Base-by-base conservation (phyloP, 345 rosid species). In the Tarenaya hassleriana region DNA sequence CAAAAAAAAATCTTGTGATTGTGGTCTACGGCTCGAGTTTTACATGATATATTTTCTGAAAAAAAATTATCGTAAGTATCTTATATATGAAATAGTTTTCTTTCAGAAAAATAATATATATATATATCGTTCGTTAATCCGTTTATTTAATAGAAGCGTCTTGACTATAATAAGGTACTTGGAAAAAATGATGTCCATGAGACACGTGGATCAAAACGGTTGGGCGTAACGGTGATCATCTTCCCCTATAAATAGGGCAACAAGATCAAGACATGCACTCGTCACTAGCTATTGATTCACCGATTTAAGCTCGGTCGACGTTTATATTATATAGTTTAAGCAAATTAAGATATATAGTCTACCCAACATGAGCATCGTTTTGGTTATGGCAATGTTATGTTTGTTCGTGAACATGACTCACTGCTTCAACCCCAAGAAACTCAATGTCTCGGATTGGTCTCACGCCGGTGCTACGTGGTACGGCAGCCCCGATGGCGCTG, bases 391-490 rank as follows among this genome's bases (percentile, higher is more conserved):
- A 50, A 39, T 65, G 42, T 10, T 52, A 24, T 65, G 21, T 43
- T 47, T 65, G 32, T 16, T 58, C 7, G 13, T 65, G 6, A 52
- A 58, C 59, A 42, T 27, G 9, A 11, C 74, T 63, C 42, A 60
- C 63, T 67, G 70, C 69, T 72, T 71, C 56, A 34, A 51, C 48
- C 75, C 73, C 41, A 79, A 69, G 20, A 64, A 39, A 8, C 52
- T 71, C 58, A 69, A 71, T 47, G 7, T 53, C 45, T 61, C 51
- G 7, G 67, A 32, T 16, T 77, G 84, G 82, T 69, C 77, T 27
- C 48, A 47, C 4, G 85, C 77, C 0, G 68, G 62, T 5, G 83
- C 85, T 18, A 84, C 85, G 7, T 84, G 74, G 78, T 84, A 77
- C 3, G 85, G 94, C 6, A 35, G 39, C 54, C 73, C 85, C 34